Percentiles rank a stretch among this genome's conserved stretches.
phyloP scores from a whole-genome alignment of 345 rosid genomes.

The Streptanthus diversifolius region DNA sequence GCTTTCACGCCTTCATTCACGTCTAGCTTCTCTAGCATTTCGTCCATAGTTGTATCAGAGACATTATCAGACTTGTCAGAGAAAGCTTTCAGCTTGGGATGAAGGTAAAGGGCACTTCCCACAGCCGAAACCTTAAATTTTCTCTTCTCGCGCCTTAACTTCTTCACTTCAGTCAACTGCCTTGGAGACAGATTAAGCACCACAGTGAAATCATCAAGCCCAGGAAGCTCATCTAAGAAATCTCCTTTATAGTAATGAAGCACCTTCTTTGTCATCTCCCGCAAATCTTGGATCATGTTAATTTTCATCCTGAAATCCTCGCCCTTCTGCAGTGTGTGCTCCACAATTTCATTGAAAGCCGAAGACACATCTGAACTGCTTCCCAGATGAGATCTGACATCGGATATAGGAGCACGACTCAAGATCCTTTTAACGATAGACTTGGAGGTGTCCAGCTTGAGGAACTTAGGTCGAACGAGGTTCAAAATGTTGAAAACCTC shows the following conservation, averaged over 20 bases:
- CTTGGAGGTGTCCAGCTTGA: slow-evolving; percentile 53
- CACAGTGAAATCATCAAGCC: slow-evolving; percentile 82
- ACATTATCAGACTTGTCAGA: slow-evolving; percentile 28
- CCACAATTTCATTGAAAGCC: slow-evolving; percentile 69
- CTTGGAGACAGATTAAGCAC: slow-evolving; percentile 58
- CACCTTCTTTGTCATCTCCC: slow-evolving; percentile 86
- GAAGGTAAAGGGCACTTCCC: slow-evolving; percentile 75
- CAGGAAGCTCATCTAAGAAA: slow-evolving; percentile 95
- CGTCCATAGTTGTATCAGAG: slow-evolving; percentile 62
- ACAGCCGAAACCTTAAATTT: slow-evolving; percentile 62
- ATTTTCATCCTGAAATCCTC: slow-evolving; percentile 68
- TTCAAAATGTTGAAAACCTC: slow-evolving; percentile 87
- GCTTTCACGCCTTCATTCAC: slow-evolving; percentile 77
- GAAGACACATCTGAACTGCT: slow-evolving; percentile 44
- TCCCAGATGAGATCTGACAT: slow-evolving; percentile 48
- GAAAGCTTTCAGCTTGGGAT: slow-evolving; percentile 51
- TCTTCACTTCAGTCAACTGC: slow-evolving; percentile 60
- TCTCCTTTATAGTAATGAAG: slow-evolving; percentile 97
- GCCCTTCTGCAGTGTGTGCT: slow-evolving; percentile 67
- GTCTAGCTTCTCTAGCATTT: slow-evolving; percentile 47
- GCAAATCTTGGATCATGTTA: slow-evolving; percentile 67
- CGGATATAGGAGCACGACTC: slow-evolving; percentile 56
- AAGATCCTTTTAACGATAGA: slow-evolving; percentile 57
- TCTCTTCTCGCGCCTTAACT: slow-evolving; percentile 45
- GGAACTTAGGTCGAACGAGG: slow-evolving; percentile 87